A percentile compares a stretch with the other conserved stretches of the same genome.
Conservation (phyloP, 306 rosid genomes). For the Begonia fuchsioides region DNA sequence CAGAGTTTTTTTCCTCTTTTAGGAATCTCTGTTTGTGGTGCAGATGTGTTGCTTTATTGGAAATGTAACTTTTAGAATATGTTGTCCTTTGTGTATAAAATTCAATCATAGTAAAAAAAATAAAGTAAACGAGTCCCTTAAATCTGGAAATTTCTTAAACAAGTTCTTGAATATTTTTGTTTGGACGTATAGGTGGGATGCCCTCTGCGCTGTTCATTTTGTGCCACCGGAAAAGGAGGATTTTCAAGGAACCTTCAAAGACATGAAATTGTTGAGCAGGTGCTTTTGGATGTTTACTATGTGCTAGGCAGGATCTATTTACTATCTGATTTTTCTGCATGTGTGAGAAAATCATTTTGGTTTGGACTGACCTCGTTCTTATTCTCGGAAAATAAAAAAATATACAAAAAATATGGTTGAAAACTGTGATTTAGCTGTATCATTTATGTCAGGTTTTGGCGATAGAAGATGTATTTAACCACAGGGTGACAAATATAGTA, state of each 20-base stretch:
- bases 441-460: conserved; percentile 67
- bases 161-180: neutral
- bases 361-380: neutral
- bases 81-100: too few relatives aligned
- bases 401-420: neutral
- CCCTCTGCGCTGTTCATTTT: conserved; percentile 83
- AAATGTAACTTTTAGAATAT: neutral
- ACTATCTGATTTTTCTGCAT: neutral
- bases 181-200: conserved; percentile 67
- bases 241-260: conserved; percentile 76
- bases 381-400: neutral
- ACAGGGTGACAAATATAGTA: conserved; percentile 84
- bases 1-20: too few relatives aligned
- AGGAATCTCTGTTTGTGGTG: neutral
- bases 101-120: too few relatives aligned
- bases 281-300: conserved; percentile 8
- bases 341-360: neutral
- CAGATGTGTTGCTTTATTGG: neutral
- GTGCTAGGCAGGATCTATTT: too few relatives aligned
- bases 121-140: too few relatives aligned
- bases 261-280: conserved; percentile 96
- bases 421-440: conserved; percentile 8
- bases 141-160: neutral
- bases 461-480: conserved; percentile 75
- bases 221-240: conserved; percentile 98